A percentile compares a stretch with the other conserved stretches of the same genome.
Evolutionary conservation across 176 grass and related monocot genomes (phyloP).

Genomic region (Triticum monococcum): DNA sequence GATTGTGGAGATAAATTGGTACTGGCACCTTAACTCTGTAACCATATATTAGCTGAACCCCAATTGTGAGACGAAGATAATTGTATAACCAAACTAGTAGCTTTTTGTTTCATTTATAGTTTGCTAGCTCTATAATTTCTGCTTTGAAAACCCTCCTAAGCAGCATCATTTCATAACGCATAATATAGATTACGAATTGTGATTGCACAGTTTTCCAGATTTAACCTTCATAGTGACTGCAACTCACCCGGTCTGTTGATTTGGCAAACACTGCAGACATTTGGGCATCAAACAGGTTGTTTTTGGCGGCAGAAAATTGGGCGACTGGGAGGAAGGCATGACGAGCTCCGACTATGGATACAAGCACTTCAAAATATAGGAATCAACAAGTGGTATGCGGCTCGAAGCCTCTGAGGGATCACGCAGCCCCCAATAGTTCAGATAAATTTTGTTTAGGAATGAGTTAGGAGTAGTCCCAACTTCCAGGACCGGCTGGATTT

Average conservation of each 20-base stretch:
- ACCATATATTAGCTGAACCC: neutral
- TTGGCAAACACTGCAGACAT: slow-evolving; percentile 43
- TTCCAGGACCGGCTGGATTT: neutral
- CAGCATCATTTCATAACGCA: neutral
- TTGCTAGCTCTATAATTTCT: neutral
- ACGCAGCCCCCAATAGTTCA: neutral
- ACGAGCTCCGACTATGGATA: slow-evolving; percentile 74
- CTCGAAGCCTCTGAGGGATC: neutral
- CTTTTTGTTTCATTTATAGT: neutral
- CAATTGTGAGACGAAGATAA: neutral
- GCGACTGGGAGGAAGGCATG: slow-evolving; percentile 98
- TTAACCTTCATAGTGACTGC: neutral
- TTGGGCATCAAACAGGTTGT: slow-evolving; percentile 85
- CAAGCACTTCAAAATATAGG: slow-evolving; percentile 79
- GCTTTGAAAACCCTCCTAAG: neutral
- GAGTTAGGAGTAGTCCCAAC: neutral
- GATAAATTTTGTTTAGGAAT: neutral
- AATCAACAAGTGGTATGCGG: neutral
- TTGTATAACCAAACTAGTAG: neutral
- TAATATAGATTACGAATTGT: neutral
- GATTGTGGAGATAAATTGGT: neutral
- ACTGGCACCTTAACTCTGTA: neutral
- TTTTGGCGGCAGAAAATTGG: slow-evolving; percentile 71
- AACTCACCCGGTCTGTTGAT: slow-evolving; percentile 4
- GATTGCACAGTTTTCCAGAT: neutral